A percentile compares a stretch with the other conserved stretches of the same genome.
Evolutionary conservation across 345 rosid species (phyloP).

Genomic region (Reutealis trisperma): DNA sequence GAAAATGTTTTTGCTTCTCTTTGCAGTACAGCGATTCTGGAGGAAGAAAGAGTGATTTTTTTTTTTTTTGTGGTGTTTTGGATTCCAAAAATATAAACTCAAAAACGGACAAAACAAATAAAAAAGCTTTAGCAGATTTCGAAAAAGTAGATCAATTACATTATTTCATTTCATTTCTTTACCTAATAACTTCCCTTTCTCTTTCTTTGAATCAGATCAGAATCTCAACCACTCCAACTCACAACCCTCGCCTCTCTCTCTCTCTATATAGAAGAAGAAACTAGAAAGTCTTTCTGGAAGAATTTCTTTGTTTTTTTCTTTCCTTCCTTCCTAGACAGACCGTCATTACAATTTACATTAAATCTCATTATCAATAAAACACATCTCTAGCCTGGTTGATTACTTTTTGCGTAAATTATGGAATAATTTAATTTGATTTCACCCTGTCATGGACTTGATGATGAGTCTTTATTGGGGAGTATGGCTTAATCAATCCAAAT

Average conservation of each 20-base stretch:
- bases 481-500: background rate
- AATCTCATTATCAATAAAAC: background rate
- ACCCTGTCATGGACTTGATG: background rate
- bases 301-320: conserved; percentile 17
- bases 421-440: background rate
- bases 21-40: background rate
- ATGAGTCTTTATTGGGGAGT: too few relatives aligned
- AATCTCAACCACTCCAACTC: conserved; percentile 55
- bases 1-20: background rate
- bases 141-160: conserved; percentile 37
- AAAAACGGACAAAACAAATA: conserved; percentile 39
- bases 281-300: conserved; percentile 16
- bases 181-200: conserved; percentile 18
- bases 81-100: conserved; percentile 40
- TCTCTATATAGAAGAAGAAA: conserved; percentile 2
- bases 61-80: conserved; percentile 3
- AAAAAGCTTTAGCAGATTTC: conserved; percentile 40
- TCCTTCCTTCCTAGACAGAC: conserved; percentile 13
- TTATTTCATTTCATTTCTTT: conserved; percentile 1
- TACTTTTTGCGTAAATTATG: conserved; percentile 23
- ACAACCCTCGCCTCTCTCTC: background rate
- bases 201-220: conserved; percentile 29
- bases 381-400: conserved; percentile 30
- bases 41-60: background rate
- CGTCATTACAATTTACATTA: background rate